A percentile compares a stretch with the other conserved stretches of the same genome.
phyloP scores from a whole-genome alignment of 2,329 filamentous ascomycete genomes.

The Clarireedia homoeocarpa region DNA sequence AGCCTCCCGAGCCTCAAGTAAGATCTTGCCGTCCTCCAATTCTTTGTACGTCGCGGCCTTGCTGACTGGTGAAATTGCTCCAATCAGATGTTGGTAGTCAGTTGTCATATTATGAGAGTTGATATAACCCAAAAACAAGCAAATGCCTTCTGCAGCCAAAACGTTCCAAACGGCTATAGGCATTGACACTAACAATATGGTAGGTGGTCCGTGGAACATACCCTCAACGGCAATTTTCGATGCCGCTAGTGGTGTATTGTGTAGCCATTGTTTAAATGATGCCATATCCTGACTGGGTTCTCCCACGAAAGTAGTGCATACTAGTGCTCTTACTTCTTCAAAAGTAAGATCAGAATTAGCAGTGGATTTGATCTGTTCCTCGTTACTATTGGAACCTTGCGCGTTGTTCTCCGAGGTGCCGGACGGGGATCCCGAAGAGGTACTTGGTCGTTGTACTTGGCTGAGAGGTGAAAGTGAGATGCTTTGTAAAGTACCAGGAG shows the following conservation, averaged over 20 bases:
- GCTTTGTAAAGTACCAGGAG: conserved; percentile 44
- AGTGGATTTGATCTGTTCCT: conserved; percentile 22
- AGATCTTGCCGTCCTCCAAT: conserved; percentile 48
- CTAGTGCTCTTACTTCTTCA: conserved; percentile 54
- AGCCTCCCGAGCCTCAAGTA: conserved; percentile 36
- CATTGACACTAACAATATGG: conserved; percentile 60
- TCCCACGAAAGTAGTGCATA: conserved; percentile 59
- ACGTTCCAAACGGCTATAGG: conserved; percentile 55
- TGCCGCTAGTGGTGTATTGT: conserved; percentile 47
- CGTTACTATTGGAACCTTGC: conserved; percentile 14
- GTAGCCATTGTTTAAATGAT: conserved; percentile 59
- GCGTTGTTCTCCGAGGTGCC: conserved; percentile 23
- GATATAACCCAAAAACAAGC: conserved; percentile 57
- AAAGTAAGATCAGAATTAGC: conserved; percentile 45
- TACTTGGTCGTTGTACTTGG: conserved; percentile 28
- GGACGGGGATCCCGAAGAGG: conserved; percentile 22
- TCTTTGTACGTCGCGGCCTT: conserved; percentile 42
- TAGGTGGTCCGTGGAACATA: conserved; percentile 60
- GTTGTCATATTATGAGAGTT: conserved; percentile 61
- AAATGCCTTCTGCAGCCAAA: conserved; percentile 59
- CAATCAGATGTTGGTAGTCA: conserved; percentile 52
- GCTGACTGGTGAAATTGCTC: conserved; percentile 33
- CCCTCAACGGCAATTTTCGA: conserved; percentile 56
- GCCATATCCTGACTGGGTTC: conserved; percentile 59
- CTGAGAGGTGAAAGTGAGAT: conserved; percentile 41